Evolutionary conservation across 2,329 filamentous ascomycete species (phyloP).

Genomic region (Gaeumannomyces sp.): DNA sequence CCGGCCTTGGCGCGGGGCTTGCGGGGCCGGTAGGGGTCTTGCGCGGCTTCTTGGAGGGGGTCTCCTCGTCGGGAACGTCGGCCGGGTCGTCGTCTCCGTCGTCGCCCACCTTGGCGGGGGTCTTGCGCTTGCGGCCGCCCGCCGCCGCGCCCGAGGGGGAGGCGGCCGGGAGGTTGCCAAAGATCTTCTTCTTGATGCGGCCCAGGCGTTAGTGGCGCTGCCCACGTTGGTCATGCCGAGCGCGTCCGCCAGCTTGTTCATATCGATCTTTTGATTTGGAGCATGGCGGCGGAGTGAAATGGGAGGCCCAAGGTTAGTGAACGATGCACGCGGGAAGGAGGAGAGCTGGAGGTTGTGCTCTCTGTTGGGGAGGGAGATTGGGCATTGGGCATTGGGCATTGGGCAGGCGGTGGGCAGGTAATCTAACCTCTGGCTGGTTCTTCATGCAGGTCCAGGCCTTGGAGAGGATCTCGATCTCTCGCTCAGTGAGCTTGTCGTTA

Average conservation of each 20-base stretch:
- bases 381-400: too few relatives aligned
- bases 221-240: constrained; percentile 20
- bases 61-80: background rate
- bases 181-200: constrained; percentile 22
- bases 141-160: background rate
- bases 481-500: constrained; percentile 15
- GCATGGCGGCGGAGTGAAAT: background rate
- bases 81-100: background rate
- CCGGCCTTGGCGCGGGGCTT: constrained; percentile 1
- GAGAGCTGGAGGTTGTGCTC: background rate
- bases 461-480: constrained; percentile 20
- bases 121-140: constrained; percentile 16
- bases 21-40: constrained; percentile 1
- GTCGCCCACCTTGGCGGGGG: constrained; percentile 10
- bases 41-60: background rate
- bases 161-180: constrained; percentile 11
- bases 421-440: constrained; percentile 20
- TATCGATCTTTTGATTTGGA: constrained; percentile 18
- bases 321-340: background rate
- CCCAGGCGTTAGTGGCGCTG: constrained; percentile 21
- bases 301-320: background rate
- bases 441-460: constrained; percentile 22
- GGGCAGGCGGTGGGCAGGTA: background rate
- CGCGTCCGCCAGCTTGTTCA: constrained; percentile 17
- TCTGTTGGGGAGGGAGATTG: background rate